A percentile compares a stretch with the other conserved stretches of the same genome.
Conservation (phyloP, 352 stramenopile genomes). For the Albugo candida region DNA sequence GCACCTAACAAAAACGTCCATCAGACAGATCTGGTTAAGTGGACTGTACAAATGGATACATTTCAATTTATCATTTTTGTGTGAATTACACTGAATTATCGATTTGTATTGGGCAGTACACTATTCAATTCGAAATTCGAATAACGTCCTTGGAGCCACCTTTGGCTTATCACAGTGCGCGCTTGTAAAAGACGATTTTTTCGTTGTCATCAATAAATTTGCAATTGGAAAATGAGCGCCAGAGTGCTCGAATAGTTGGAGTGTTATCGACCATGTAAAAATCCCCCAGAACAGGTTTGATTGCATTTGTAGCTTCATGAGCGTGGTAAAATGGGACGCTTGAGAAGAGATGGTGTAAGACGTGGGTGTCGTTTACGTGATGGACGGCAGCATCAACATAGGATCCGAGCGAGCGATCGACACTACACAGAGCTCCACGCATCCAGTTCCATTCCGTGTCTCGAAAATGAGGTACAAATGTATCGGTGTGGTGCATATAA, state of each 20-base stretch:
- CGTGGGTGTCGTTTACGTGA: constrained; percentile 95
- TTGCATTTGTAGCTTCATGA: constrained; percentile 83
- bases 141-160: too few species aligned
- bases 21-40: too few species aligned
- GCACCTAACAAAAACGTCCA: too few species aligned
- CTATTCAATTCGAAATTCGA: too few species aligned
- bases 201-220: constrained; percentile 89
- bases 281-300: constrained; percentile 86
- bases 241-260: constrained; percentile 78
- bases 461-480: constrained; percentile 93
- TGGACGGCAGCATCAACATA: constrained; percentile 95
- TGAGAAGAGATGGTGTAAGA: constrained; percentile 97
- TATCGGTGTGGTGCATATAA: constrained; percentile 96
- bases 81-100: too few species aligned
- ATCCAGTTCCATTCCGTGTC: constrained; percentile 92
- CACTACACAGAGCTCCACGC: constrained; percentile 89
- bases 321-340: constrained; percentile 99
- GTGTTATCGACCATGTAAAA: constrained; percentile 93
- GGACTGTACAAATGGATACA: too few species aligned
- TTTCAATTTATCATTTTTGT: too few species aligned
- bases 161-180: constrained; percentile 12
- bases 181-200: constrained; percentile 85
- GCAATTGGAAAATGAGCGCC: constrained; percentile 82
- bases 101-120: too few species aligned
- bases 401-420: constrained; percentile 90